Evolutionary conservation across 805 yeast genomes (phyloP).

Genomic region (Myxozyma sirexii): DNA sequence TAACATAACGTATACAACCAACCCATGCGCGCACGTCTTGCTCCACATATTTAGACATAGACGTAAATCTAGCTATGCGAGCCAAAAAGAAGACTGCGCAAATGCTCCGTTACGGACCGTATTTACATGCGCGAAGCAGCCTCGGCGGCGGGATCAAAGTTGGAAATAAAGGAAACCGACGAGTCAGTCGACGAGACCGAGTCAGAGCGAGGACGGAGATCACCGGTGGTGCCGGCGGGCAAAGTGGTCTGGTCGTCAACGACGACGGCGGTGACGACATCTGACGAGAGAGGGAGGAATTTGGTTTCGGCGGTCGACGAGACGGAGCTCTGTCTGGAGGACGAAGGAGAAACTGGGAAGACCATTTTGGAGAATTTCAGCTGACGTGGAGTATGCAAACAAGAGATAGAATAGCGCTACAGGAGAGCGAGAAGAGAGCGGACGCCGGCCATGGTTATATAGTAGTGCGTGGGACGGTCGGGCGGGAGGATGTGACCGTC

Average conservation of each 20-base stretch:
- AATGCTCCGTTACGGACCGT: too few species aligned
- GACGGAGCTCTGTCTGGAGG: slow-evolving; percentile 1
- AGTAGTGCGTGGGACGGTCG: neutral
- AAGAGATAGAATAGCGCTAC: neutral
- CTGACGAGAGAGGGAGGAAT: slow-evolving; percentile 13
- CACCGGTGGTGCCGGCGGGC: neutral
- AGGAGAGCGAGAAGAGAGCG: neutral
- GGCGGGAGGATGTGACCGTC: neutral
- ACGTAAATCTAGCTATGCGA: too few species aligned
- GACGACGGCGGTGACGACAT: neutral
- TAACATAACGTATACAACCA: too few species aligned
- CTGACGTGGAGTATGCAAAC: neutral
- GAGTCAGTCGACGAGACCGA: slow-evolving; percentile 7
- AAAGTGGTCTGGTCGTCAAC: neutral
- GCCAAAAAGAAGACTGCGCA: too few species aligned
- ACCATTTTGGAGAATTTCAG: neutral
- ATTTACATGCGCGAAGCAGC: neutral
- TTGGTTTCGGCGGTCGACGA: neutral
- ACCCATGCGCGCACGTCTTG: too few species aligned
- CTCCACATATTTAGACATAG: too few species aligned
- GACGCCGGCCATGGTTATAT: neutral
- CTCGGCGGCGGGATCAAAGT: neutral
- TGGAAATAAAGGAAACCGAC: neutral
- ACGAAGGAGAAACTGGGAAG: slow-evolving; percentile 1
- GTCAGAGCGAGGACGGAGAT: slow-evolving; percentile 12